Percentiles rank a stretch among this genome's conserved stretches.
Conservation (phyloP, 1,139 yeast species). For the Geotrichum citri-aurantii region DNA sequence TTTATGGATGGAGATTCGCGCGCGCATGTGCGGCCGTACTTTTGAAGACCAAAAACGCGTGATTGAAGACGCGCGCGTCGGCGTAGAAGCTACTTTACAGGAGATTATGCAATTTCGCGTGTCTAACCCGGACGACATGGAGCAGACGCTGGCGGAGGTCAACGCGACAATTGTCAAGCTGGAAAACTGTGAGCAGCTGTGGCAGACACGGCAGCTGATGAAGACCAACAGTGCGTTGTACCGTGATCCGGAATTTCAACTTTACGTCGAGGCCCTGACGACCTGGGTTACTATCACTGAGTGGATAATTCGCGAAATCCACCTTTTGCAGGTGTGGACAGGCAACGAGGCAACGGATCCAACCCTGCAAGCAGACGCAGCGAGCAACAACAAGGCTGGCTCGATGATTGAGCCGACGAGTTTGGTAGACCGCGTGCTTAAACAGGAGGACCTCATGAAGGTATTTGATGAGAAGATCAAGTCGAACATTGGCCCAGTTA, state of each 20-base stretch:
- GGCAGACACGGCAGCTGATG: conserved; percentile 81
- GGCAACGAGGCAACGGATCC: conserved; percentile 74
- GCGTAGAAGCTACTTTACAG: conserved; percentile 67
- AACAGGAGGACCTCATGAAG: conserved; percentile 69
- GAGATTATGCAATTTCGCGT: conserved; percentile 61
- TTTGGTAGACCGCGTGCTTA: conserved; percentile 78
- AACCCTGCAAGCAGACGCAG: conserved; percentile 33
- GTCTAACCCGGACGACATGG: conserved; percentile 29
- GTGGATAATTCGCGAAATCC: conserved; percentile 57
- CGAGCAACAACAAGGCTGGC: conserved; percentile 11
- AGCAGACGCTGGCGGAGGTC: conserved; percentile 44
- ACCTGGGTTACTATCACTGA: conserved; percentile 79
- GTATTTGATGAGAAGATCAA: conserved; percentile 54
- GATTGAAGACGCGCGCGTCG: conserved; percentile 62
- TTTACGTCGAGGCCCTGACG: conserved; percentile 66
- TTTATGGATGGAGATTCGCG: conserved; percentile 73
- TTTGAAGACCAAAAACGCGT: conserved; percentile 73
- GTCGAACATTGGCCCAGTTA: conserved; percentile 59
- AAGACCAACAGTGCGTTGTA: conserved; percentile 68
- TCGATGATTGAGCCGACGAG: conserved; percentile 18
- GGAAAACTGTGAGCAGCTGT: conserved; percentile 65
- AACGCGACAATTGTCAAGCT: conserved; percentile 52
- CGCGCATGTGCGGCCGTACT: conserved; percentile 74
- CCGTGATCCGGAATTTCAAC: conserved; percentile 56
- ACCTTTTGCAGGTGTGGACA: conserved; percentile 59